These are phyloP conservation scores for Capronia americana DNA, from an alignment of 2,329 filamentous ascomycete species.

Conservation along the genomic window DNA sequence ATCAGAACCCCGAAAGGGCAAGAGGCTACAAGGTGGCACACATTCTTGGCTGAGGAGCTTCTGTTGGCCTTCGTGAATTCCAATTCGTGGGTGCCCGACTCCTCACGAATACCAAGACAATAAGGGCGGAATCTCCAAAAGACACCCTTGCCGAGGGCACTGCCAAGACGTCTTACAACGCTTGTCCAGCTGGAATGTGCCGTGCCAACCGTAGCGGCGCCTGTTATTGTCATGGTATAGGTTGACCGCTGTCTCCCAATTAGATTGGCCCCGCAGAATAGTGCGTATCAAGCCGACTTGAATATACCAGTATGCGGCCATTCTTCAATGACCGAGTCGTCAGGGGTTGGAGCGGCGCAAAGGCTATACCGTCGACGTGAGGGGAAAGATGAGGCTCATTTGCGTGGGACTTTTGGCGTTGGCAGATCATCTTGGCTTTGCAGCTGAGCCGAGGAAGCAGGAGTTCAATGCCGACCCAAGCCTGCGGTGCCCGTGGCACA, in stretches of 20 bases:
- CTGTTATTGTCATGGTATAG: not conserved
- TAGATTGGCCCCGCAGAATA: conserved; percentile 9
- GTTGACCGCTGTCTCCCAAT: not conserved
- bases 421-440: not conserved
- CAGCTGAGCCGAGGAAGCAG: conserved; percentile 3
- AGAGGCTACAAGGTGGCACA: conserved; percentile 18
- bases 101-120: conserved; percentile 3
- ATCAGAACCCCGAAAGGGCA: conserved; percentile 1
- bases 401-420: not conserved
- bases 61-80: not conserved
- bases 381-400: not conserved
- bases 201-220: not conserved
- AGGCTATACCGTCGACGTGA: not conserved
- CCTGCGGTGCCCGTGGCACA: not conserved
- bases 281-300: not conserved
- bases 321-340: conserved; percentile 4
- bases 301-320: not conserved
- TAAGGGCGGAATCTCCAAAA: conserved; percentile 12
- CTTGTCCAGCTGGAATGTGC: conserved; percentile 8
- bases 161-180: conserved; percentile 15
- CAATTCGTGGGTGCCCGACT: not conserved
- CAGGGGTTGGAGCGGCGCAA: not conserved
- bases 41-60: conserved; percentile 15
- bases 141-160: conserved; percentile 1
- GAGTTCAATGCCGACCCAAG: not conserved